Evolutionary conservation across 108 stramenopile genomes (phyloP).

Genomic region (Aureococcus anophagefferens): DNA sequence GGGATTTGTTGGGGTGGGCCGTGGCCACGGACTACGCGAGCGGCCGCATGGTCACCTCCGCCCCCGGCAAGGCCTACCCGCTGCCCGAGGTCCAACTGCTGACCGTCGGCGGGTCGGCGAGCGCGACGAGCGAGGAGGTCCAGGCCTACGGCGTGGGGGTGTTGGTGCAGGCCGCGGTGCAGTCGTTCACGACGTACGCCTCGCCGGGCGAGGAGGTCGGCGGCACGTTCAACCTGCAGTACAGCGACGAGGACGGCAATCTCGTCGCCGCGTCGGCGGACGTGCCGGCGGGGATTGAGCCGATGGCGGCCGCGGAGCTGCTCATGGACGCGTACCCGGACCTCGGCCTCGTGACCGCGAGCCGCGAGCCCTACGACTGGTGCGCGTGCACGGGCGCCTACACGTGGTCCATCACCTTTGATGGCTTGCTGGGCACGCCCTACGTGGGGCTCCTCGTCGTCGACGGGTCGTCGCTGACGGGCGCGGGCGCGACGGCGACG

Average conservation of each 20-base stretch:
- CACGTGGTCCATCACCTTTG: slow-evolving; percentile 56
- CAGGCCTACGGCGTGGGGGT: slow-evolving; percentile 40
- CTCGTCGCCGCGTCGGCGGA: slow-evolving; percentile 16
- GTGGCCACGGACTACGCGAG: slow-evolving; percentile 10
- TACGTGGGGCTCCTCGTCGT: slow-evolving; percentile 25
- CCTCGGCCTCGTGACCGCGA: slow-evolving; percentile 35
- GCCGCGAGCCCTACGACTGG: slow-evolving; percentile 28
- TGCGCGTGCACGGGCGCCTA: slow-evolving; percentile 56
- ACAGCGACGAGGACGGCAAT: slow-evolving; percentile 1
- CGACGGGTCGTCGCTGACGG: slow-evolving; percentile 29
- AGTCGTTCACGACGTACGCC: slow-evolving; percentile 48
- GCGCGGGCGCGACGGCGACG: slow-evolving; percentile 31
- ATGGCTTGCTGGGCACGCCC: slow-evolving; percentile 23
- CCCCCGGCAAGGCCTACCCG: slow-evolving; percentile 41
- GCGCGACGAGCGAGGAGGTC: slow-evolving; percentile 23
- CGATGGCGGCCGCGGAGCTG: slow-evolving; percentile 33
- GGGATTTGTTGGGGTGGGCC: slow-evolving; percentile 21
- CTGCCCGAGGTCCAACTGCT: slow-evolving; percentile 48
- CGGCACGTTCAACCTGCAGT: slow-evolving; percentile 37
- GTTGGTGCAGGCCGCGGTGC: slow-evolving; percentile 25
- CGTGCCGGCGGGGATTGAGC: slow-evolving; percentile 27
- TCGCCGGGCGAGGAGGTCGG: slow-evolving; percentile 33
- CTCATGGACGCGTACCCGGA: slow-evolving; percentile 39
- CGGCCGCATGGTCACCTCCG: slow-evolving; percentile 27
- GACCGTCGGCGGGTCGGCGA: slow-evolving; percentile 31